Percentiles rank a stretch among this genome's conserved stretches.
phyloP scores from a whole-genome alignment of 164 flowering plant genomes.

The Tinospora cordifolia region DNA sequence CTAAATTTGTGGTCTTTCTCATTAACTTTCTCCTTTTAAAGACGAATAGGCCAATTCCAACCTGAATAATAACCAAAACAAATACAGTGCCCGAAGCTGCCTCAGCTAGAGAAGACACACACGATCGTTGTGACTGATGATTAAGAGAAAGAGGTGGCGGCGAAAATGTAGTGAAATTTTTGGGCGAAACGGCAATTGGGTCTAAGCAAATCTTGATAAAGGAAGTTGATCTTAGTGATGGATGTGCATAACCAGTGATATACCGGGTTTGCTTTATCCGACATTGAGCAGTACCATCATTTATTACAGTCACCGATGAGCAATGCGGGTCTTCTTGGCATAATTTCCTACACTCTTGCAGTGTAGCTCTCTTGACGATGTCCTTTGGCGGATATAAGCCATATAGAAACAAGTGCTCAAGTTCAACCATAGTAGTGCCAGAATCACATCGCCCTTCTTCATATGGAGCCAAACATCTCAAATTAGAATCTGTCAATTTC shows the following conservation, averaged over 20 bases:
- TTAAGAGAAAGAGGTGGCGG: conserved; percentile 5
- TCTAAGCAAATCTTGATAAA: conserved; percentile 57
- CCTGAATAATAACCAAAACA: conserved; percentile 35
- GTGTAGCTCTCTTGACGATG: conserved; percentile 25
- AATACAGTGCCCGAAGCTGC: conserved; percentile 35
- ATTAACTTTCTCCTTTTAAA: conserved; percentile 26
- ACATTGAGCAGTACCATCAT: conserved; percentile 55
- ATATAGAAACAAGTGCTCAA: conserved; percentile 44
- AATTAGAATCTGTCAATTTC: conserved; percentile 15
- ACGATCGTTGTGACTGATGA: conserved; percentile 16
- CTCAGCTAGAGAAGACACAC: conserved; percentile 40
- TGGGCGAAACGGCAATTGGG: conserved; percentile 50
- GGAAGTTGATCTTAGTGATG: conserved; percentile 40
- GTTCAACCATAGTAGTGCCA: conserved; percentile 28
- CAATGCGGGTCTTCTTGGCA: conserved; percentile 46
- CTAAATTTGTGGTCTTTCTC: conserved; percentile 19
- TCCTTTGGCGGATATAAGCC: conserved; percentile 61
- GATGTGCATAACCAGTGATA: conserved; percentile 43
- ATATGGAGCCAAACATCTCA: conserved; percentile 43
- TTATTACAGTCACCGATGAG: conserved; percentile 47
- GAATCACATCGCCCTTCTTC: conserved; percentile 27
- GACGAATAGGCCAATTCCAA: conserved; percentile 33
- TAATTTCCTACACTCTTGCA: conserved; percentile 33
- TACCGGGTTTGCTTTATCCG: conserved; percentile 34
- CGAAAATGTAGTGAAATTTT: conserved; percentile 8